Conservation (phyloP, 2,329 filamentous ascomycete genomes). For the Botryosphaeria dothidea region DNA sequence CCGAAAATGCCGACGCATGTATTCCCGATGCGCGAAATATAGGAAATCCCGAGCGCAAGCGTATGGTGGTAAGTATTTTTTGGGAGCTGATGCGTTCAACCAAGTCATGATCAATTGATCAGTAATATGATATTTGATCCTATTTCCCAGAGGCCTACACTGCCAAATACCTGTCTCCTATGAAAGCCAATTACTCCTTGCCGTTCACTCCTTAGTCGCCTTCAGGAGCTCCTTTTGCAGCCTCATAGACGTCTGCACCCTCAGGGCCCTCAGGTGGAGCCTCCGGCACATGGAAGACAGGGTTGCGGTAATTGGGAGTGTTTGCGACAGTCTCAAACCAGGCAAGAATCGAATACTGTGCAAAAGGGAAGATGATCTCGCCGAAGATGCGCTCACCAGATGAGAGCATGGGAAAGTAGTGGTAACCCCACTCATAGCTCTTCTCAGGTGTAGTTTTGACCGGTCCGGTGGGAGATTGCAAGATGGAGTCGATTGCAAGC, state of each 20-base stretch:
- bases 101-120: too few species aligned
- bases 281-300: neutral
- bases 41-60: too few species aligned
- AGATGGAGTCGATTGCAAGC: neutral
- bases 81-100: too few species aligned
- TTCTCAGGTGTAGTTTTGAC: neutral
- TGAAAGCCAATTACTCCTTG: neutral
- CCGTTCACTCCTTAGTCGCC: too few species aligned
- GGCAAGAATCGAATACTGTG: neutral
- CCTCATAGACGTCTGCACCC: neutral
- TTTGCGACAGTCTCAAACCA: slow-evolving; percentile 13
- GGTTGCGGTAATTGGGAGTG: slow-evolving; percentile 4
- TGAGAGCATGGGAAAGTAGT: slow-evolving; percentile 15
- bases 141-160: too few species aligned
- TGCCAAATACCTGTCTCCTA: too few species aligned
- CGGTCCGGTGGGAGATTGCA: neutral
- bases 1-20: neutral
- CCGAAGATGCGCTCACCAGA: slow-evolving; percentile 4
- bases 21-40: too few species aligned
- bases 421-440: slow-evolving; percentile 12
- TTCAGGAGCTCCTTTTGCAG: neutral
- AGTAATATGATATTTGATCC: too few species aligned
- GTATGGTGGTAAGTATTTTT: too few species aligned
- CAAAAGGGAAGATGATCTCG: slow-evolving; percentile 4
- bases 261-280: neutral